Percentiles rank a stretch among this genome's conserved stretches.
These are phyloP conservation scores for Lumnitzera racemosa DNA, from an alignment of 345 rosid genomes.

Conservation along the genomic window DNA sequence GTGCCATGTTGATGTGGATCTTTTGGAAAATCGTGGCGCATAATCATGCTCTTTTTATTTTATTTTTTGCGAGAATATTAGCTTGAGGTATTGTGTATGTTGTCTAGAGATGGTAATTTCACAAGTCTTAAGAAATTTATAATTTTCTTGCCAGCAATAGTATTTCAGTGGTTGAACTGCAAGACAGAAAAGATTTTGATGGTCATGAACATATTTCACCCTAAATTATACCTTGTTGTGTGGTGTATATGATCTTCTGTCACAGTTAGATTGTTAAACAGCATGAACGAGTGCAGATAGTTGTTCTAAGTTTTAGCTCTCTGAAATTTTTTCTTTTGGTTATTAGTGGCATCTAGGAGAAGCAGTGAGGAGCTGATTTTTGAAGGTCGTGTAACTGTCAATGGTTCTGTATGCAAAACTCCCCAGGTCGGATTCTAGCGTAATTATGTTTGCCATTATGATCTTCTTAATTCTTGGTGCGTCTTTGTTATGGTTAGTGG, in stretches of 20 bases:
- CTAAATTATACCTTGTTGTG: too few species aligned
- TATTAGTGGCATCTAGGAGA: slow-evolving; percentile 83
- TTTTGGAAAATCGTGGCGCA: too few species aligned
- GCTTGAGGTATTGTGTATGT: too few species aligned
- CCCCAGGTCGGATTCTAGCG: slow-evolving; percentile 51
- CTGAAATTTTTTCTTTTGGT: background rate
- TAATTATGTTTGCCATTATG: background rate
- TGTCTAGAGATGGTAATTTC: background rate
- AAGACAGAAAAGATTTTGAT: too few species aligned
- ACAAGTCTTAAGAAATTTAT: background rate
- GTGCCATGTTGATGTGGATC: too few species aligned
- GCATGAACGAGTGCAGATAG: too few species aligned
- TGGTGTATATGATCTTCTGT: too few species aligned
- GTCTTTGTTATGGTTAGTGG: background rate
- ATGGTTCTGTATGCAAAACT: slow-evolving; percentile 68
- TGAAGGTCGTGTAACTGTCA: slow-evolving; percentile 80
- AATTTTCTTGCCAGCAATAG: background rate
- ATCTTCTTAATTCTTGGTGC: background rate
- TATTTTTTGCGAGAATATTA: background rate
- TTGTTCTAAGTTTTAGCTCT: slow-evolving; percentile 1
- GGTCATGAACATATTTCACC: too few species aligned
- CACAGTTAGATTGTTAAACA: too few species aligned
- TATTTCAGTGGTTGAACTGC: too few species aligned
- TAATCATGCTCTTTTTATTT: background rate
- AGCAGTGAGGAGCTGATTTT: slow-evolving; percentile 81